phyloP scores from a whole-genome alignment of 108 stramenopile species.

The Aurantiochytrium sp. region DNA sequence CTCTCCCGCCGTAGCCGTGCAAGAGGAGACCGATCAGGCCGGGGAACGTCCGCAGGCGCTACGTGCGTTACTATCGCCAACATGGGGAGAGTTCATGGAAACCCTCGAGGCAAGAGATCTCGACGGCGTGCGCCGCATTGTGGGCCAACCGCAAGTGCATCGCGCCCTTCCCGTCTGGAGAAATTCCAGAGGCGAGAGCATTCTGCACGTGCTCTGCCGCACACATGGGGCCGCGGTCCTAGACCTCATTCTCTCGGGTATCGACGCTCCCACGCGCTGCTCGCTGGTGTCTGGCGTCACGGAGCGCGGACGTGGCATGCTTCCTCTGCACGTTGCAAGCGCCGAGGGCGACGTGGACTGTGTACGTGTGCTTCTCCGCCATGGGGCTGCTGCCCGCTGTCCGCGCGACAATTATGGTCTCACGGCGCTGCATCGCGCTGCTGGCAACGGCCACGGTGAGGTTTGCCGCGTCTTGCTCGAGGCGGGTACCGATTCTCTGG shows the following conservation, averaged over 20 bases:
- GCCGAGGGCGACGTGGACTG: background rate
- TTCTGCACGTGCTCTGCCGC: constrained; percentile 8
- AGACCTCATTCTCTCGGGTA: background rate
- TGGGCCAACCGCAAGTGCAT: background rate
- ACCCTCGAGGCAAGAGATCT: background rate
- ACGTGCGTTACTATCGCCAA: background rate
- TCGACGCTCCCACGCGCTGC: background rate
- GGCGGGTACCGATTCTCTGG: background rate
- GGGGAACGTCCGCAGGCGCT: background rate
- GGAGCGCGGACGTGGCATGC: background rate
- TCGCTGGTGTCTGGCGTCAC: background rate
- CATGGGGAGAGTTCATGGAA: background rate
- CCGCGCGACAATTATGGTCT: background rate
- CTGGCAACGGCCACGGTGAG: background rate
- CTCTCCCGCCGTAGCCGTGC: no score
- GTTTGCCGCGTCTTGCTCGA: background rate
- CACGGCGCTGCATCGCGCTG: background rate
- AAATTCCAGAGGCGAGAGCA: background rate
- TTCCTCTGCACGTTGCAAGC: background rate
- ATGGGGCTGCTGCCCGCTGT: background rate
- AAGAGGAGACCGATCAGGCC: background rate
- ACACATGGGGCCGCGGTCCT: background rate
- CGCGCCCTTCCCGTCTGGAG: background rate
- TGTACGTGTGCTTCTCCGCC: background rate
- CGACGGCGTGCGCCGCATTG: background rate